Conservation (phyloP, 2,329 filamentous ascomycete genomes). For the Fusarium sacchari region DNA sequence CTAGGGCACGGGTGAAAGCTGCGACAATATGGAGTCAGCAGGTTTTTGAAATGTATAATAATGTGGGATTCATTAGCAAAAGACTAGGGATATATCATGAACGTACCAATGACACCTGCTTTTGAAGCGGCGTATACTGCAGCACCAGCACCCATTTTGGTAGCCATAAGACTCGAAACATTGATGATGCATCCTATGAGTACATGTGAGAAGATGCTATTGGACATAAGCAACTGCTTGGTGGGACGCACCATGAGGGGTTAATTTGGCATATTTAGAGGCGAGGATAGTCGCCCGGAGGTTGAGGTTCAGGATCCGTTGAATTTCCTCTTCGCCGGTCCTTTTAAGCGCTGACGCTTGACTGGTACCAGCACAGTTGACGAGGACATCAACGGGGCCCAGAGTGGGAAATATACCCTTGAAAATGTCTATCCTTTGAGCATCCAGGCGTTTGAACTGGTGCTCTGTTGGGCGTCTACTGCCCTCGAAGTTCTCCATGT, state of each 20-base stretch:
- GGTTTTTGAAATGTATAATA: conserved; percentile 38
- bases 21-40: conserved; percentile 30
- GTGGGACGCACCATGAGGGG: conserved; percentile 44
- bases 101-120: conserved; percentile 76
- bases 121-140: conserved; percentile 83
- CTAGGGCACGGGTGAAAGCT: conserved; percentile 76
- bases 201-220: conserved; percentile 1
- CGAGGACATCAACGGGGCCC: conserved; percentile 65
- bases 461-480: conserved; percentile 41
- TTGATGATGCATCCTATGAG: conserved; percentile 78
- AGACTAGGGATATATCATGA: conserved; percentile 22
- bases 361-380: conserved; percentile 83
- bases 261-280: conserved; percentile 60
- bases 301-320: conserved; percentile 74
- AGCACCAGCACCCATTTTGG: conserved; percentile 74
- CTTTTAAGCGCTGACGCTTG: conserved; percentile 72
- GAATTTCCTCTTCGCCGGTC: conserved; percentile 61
- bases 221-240: background rate
- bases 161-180: conserved; percentile 78
- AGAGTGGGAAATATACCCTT: conserved; percentile 47
- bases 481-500: background rate
- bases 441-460: conserved; percentile 50
- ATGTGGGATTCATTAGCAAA: conserved; percentile 26
- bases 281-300: conserved; percentile 72
- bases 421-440: conserved; percentile 43